Evolutionary conservation across 306 rosid species (phyloP).

Genomic region (Gastrolobium bilobum): DNA sequence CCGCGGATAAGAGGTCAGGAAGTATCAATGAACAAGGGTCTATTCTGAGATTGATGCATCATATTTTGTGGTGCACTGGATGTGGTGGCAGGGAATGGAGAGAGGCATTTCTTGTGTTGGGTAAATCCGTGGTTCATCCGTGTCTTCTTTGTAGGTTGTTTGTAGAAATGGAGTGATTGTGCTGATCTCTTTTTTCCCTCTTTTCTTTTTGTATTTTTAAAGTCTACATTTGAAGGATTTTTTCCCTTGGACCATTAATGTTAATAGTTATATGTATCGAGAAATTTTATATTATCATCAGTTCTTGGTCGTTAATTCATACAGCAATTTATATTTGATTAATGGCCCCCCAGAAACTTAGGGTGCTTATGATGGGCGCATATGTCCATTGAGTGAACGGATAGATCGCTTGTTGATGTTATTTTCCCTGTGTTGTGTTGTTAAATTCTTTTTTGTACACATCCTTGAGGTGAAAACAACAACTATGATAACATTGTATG

Average conservation of each 20-base stretch:
- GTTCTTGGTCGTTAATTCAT: conserved; percentile 59
- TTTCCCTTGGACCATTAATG: conserved; percentile 59
- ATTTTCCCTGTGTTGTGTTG: not conserved
- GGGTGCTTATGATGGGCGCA: not conserved
- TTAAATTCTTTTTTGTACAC: no score
- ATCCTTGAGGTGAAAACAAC: no score
- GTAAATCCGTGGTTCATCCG: conserved; percentile 59
- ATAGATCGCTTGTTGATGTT: not conserved
- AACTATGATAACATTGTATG: no score
- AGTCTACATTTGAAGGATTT: conserved; percentile 52
- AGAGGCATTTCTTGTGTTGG: conserved; percentile 38
- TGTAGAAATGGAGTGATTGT: conserved; percentile 72
- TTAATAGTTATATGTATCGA: conserved; percentile 69
- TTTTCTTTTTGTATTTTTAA: conserved; percentile 6
- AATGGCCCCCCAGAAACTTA: not conserved
- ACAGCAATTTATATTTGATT: conserved; percentile 28
- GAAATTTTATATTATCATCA: conserved; percentile 59
- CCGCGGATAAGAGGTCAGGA: conserved; percentile 46
- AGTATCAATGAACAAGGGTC: conserved; percentile 47
- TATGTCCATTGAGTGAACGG: not conserved
- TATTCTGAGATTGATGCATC: conserved; percentile 46
- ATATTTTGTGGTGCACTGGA: conserved; percentile 49
- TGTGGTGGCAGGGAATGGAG: conserved; percentile 51
- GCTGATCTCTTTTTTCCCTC: conserved; percentile 41
- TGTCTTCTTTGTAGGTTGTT: conserved; percentile 64